Evolutionary conservation across 225 moss, liverwort and hornwort species (phyloP).

Genomic region (Pleurozium schreberi): DNA sequence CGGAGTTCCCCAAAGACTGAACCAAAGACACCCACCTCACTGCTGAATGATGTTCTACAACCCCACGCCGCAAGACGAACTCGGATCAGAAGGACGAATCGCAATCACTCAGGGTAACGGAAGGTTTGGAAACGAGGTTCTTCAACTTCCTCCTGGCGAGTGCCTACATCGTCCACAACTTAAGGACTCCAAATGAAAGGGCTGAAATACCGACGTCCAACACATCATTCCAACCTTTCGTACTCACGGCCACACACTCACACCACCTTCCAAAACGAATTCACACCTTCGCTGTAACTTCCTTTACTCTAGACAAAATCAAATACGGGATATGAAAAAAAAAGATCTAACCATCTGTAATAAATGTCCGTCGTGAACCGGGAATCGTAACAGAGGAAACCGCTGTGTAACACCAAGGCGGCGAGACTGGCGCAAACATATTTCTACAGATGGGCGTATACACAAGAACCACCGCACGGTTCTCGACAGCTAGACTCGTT

Average conservation of each 20-base stretch:
- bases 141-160: too few species aligned
- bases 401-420: slow-evolving; percentile 2
- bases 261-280: neutral
- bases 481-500: neutral
- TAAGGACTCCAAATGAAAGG: neutral
- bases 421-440: neutral
- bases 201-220: neutral
- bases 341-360: slow-evolving; percentile 20
- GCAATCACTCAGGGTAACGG: too few species aligned
- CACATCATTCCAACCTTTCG: neutral
- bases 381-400: slow-evolving; percentile 1
- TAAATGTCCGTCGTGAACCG: slow-evolving; percentile 11
- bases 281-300: neutral
- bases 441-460: slow-evolving; percentile 18
- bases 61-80: too few species aligned
- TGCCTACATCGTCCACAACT: too few species aligned
- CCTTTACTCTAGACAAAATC: slow-evolving; percentile 9
- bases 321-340: slow-evolving; percentile 7
- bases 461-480: slow-evolving; percentile 17
- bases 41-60: too few species aligned
- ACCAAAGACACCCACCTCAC: too few species aligned
- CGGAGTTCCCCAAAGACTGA: too few species aligned
- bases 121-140: too few species aligned
- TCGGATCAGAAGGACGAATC: too few species aligned
- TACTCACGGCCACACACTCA: neutral